A percentile compares a stretch with the other conserved stretches of the same genome.
These are phyloP conservation scores for Phytophthora sp. DNA, from an alignment of 352 stramenopile species.

Conservation along the genomic window DNA sequence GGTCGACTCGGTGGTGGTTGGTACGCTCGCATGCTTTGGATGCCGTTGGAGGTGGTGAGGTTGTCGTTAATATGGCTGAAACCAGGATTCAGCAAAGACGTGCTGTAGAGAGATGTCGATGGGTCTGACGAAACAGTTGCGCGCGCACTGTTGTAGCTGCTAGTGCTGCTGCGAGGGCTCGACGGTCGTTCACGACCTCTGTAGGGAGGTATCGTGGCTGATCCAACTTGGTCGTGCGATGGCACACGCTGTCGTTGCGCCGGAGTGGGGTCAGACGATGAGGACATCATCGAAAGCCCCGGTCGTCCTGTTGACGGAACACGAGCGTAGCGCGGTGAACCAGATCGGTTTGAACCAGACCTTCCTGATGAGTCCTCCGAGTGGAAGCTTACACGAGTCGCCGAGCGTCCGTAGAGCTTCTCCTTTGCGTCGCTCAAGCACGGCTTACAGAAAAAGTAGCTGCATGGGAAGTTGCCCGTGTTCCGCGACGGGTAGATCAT, in stretches of 20 bases:
- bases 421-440: conserved; percentile 56
- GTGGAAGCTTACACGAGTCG: conserved; percentile 44
- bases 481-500: conserved; percentile 58
- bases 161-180: conserved; percentile 30
- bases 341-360: conserved; percentile 30
- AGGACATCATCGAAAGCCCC: conserved; percentile 33
- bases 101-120: conserved; percentile 19
- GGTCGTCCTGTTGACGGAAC: conserved; percentile 14
- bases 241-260: conserved; percentile 11
- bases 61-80: conserved; percentile 13
- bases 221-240: conserved; percentile 22
- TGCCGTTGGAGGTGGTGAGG: conserved; percentile 2
- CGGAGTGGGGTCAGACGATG: conserved; percentile 20
- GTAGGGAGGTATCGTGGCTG: conserved; percentile 9
- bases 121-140: conserved; percentile 28
- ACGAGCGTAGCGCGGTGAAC: conserved; percentile 20
- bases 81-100: conserved; percentile 9
- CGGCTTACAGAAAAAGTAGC: conserved; percentile 63
- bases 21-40: conserved; percentile 7
- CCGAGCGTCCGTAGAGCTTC: conserved; percentile 40
- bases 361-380: conserved; percentile 40
- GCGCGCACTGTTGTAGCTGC: conserved; percentile 29
- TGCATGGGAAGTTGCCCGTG: conserved; percentile 59
- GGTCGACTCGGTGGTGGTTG: conserved; percentile 11
- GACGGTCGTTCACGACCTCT: conserved; percentile 6